These are phyloP conservation scores for Apiotrichum veenhuisii DNA, from an alignment of 1,284 basidiomycete species.

Conservation along the genomic window DNA sequence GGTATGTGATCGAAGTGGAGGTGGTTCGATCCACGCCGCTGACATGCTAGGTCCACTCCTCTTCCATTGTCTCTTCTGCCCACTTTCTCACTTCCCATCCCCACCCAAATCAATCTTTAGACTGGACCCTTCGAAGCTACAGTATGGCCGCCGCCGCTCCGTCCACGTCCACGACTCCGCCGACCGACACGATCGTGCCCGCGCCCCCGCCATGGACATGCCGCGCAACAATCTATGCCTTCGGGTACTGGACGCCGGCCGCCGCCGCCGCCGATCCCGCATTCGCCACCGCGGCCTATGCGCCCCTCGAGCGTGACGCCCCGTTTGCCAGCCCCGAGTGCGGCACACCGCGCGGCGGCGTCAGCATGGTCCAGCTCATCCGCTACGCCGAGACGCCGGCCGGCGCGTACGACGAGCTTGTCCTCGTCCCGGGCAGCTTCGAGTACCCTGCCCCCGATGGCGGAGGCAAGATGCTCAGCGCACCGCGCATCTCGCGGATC, in stretches of 20 bases:
- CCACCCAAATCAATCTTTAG: no score
- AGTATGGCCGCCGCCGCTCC: not conserved
- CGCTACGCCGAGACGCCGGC: slow-evolving; percentile 7
- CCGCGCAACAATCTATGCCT: slow-evolving; percentile 7
- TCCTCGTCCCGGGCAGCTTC: slow-evolving; percentile 9
- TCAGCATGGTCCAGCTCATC: slow-evolving; percentile 8
- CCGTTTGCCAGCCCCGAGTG: not conserved
- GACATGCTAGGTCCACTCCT: no score
- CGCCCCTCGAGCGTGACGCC: slow-evolving; percentile 5
- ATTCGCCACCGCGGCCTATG: not conserved
- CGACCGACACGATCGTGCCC: not conserved
- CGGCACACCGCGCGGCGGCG: slow-evolving; percentile 5
- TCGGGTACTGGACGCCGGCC: not conserved
- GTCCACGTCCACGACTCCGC: not conserved
- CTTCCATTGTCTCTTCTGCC: not conserved
- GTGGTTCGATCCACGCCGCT: no score
- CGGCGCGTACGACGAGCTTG: slow-evolving; percentile 8
- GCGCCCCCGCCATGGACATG: slow-evolving; percentile 3
- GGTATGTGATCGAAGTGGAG: no score
- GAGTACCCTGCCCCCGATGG: not conserved
- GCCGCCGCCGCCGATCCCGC: not conserved
- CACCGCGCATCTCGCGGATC: slow-evolving; percentile 7
- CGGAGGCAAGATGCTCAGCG: not conserved
- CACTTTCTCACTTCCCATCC: no score
- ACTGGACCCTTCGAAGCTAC: not conserved